Base-by-base conservation (phyloP, 2,329 filamentous ascomycete genomes). In the Pestalotiopsis sp. region DNA sequence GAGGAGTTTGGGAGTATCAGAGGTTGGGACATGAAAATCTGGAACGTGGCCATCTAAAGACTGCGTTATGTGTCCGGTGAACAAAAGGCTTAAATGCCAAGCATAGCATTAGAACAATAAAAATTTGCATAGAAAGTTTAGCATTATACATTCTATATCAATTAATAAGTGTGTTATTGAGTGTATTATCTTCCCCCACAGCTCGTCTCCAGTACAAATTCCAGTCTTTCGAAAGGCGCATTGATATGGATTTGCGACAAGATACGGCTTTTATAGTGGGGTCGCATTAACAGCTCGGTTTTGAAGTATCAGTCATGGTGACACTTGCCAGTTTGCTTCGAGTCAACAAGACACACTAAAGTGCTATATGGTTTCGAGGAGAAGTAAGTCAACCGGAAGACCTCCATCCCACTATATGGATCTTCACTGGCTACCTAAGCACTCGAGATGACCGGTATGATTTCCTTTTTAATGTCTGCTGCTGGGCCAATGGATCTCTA, bases 1-100 rank as follows among this genome's bases (percentile, higher is more conserved):
- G n/a, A 62, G 59, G 59, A 62, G 59, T 62, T 62, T 38, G 25
- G 59, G 57, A 59, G 57, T 52, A n/a, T n/a, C 45, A 52, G 45
- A 52, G 11, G 45, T 17, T 17, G 20, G 20, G 45, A 52, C 45
- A 52, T 49, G 17, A n/a, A 52, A n/a, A 17, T n/a, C 45, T 9
- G 45, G 45, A 52, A 52, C 17, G 45, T 20, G 45, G 45, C 20
- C 45, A 52, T n/a, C 14, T 52, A 17, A 52, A 52, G 20, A 52
- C 6, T 36, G 31, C 17, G 9, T 52, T 20, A 49, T 49, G 45
- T 52, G 20, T 20, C n/a, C 17, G 45, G 45, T n/a, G 20, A 52
- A 9, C 45, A 52, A 52, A 52, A 52, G 17, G 17, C 17, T 52
- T 2, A 6, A 23, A 9, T 52, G 17, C 45, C 17, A 52, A 36